These are phyloP conservation scores for Exophiala xenobiotica DNA, from an alignment of 2,329 filamentous ascomycete species.

Conservation along the genomic window DNA sequence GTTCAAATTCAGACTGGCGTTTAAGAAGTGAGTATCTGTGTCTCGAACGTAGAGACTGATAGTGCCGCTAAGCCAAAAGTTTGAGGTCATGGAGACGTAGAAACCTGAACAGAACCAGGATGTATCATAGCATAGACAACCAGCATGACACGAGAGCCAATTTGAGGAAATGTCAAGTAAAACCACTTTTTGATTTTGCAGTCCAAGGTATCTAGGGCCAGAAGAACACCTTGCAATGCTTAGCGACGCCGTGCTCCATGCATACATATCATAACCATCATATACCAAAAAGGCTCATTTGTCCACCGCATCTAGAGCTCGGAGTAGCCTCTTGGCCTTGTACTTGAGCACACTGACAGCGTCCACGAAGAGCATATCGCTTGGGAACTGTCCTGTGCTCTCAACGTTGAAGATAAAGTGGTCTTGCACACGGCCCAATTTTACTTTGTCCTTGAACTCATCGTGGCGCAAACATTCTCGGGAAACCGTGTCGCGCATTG, in stretches of 20 bases:
- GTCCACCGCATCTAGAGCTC: slow-evolving; percentile 43
- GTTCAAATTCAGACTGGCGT: slow-evolving; percentile 60
- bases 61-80: slow-evolving; percentile 1
- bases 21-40: slow-evolving; percentile 40
- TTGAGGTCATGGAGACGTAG: too few relatives aligned
- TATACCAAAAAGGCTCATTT: slow-evolving; percentile 34
- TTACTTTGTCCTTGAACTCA: slow-evolving; percentile 94
- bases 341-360: slow-evolving; percentile 79
- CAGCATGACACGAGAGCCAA: too few relatives aligned
- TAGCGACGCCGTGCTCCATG: slow-evolving; percentile 8
- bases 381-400: slow-evolving; percentile 92
- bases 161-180: too few relatives aligned
- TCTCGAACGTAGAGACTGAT: background rate
- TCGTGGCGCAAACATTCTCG: slow-evolving; percentile 86
- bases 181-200: slow-evolving; percentile 17
- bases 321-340: slow-evolving; percentile 64
- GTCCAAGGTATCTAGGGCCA: slow-evolving; percentile 22
- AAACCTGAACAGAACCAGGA: too few relatives aligned
- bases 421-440: slow-evolving; percentile 82
- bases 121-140: background rate
- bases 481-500: slow-evolving; percentile 94
- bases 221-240: slow-evolving; percentile 18
- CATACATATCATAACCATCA: slow-evolving; percentile 31
- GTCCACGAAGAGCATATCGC: slow-evolving; percentile 90
- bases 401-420: slow-evolving; percentile 98